Percentiles rank a stretch among this genome's conserved stretches.
Evolutionary conservation across 495 filamentous ascomycete genomes (phyloP).

Genomic region (Evernia prunastri): DNA sequence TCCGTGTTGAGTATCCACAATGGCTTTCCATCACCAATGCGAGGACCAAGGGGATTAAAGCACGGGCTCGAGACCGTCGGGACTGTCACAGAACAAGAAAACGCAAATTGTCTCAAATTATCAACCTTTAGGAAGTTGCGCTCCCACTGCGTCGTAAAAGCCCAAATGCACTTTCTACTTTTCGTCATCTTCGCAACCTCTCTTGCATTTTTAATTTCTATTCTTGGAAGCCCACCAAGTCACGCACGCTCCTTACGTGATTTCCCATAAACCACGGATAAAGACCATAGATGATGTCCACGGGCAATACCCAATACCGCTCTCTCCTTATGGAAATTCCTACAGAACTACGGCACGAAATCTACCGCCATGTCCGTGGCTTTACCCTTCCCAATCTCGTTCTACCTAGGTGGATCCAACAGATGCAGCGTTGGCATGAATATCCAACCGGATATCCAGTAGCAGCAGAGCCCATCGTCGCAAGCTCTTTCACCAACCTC

Average conservation of each 20-base stretch:
- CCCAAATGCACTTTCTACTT: background rate
- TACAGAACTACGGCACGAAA: background rate
- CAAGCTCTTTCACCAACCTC: background rate
- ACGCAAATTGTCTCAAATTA: background rate
- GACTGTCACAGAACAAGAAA: background rate
- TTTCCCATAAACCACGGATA: background rate
- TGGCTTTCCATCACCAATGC: no score
- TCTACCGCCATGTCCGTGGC: background rate
- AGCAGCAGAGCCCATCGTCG: background rate
- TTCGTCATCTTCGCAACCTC: background rate
- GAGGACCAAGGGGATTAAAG: background rate
- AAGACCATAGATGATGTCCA: background rate
- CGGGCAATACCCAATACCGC: no score
- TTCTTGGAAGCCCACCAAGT: background rate
- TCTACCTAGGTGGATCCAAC: background rate
- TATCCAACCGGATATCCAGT: background rate
- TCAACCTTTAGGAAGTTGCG: background rate
- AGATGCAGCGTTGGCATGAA: background rate
- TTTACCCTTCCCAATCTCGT: background rate
- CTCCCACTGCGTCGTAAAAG: background rate
- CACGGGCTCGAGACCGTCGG: background rate
- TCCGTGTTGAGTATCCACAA: no score
- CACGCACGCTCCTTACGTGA: background rate
- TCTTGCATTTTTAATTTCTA: background rate
- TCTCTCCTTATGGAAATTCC: background rate